These are phyloP conservation scores for Calonectria ilicicola DNA, from an alignment of 2,329 filamentous ascomycete species.

Conservation along the genomic window DNA sequence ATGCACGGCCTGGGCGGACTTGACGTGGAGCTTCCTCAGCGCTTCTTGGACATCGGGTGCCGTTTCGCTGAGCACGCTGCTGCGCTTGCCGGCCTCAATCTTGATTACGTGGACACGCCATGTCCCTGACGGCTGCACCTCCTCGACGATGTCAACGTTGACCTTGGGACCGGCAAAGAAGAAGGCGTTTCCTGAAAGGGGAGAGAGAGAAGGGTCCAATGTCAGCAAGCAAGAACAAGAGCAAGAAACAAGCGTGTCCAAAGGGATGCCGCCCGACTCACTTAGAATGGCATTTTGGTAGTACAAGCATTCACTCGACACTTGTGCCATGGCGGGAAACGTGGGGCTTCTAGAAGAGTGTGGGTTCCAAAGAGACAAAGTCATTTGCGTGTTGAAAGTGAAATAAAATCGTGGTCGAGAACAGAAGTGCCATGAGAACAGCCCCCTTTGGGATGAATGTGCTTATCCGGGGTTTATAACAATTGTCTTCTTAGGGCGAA, in stretches of 20 bases:
- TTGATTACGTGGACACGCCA: slow-evolving; percentile 44
- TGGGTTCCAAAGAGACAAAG: slow-evolving; percentile 18
- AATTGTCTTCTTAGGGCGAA: not conserved
- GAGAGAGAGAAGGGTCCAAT: not conserved
- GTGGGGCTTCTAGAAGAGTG: slow-evolving; percentile 11
- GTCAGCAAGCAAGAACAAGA: slow-evolving; percentile 2
- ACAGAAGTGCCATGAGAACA: not conserved
- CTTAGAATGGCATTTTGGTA: slow-evolving; percentile 13
- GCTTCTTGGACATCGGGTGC: slow-evolving; percentile 46
- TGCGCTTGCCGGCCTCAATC: slow-evolving; percentile 40
- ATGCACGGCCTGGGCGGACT: slow-evolving; percentile 53
- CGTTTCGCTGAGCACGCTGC: slow-evolving; percentile 47
- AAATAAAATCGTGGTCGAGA: not conserved
- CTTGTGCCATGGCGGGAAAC: slow-evolving; percentile 17
- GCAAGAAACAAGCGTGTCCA: not conserved
- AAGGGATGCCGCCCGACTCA: slow-evolving; percentile 16
- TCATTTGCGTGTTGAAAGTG: slow-evolving; percentile 16
- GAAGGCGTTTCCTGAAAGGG: slow-evolving; percentile 43
- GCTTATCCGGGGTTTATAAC: slow-evolving; percentile 3
- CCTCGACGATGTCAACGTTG: slow-evolving; percentile 36
- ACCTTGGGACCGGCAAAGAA: slow-evolving; percentile 40
- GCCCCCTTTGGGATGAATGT: slow-evolving; percentile 3
- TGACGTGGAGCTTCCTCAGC: slow-evolving; percentile 51
- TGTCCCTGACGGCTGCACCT: slow-evolving; percentile 35
- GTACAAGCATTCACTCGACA: not conserved